Base-by-base conservation (phyloP, 2,329 filamentous ascomycete species). In the Penicillium aurantiogriseum region DNA sequence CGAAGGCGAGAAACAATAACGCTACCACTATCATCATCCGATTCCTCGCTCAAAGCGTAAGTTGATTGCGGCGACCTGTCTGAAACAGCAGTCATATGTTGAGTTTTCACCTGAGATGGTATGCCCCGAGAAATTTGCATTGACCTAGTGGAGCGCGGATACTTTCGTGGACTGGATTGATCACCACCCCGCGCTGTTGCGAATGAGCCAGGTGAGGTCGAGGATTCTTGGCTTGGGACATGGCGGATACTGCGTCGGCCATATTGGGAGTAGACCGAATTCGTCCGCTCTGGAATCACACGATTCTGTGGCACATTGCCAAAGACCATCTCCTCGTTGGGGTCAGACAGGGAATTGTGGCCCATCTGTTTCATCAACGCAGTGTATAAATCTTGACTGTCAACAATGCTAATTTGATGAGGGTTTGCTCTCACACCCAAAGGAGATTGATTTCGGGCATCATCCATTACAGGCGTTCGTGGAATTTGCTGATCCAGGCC, bases 361-460 rank as follows among this genome's bases (percentile, higher is more conserved):
- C 67, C 69, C 43, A 79, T 77, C 29, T 74, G 69, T 55, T 71
- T 75, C 68, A 79, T 73, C 57, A 79, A 66, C 9, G 77, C 77
- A 10, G 76, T 74, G 57, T 78, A 79, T 36, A 79, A 60, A 21
- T 76, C 71, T 38, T 77, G 72, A 54, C 70, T 72, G 56, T 79
- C 72, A 11, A 75, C 64, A 40, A 63, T 61, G 15, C 67, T 63
- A 48, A 58, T 62, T 55, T 42, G 66, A 23, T 47, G 60, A 51
- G 59, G 56, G 52, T 47, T 57, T 8, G 58, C 36, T 39, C 54
- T 55, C 25, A 50, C 27, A 10, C 31, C 42, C 33, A 69, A 48
- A 31, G 71, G 69, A 44, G 54, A 54, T 29, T 49, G 29, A 38
- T 35, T 29, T n/a, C 43, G 27, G 1, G 47, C 25, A 43, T 31